Percentiles rank a stretch among this genome's conserved stretches.
Conservation (phyloP, 2,329 filamentous ascomycete species). For the Sphaerulina musiva region DNA sequence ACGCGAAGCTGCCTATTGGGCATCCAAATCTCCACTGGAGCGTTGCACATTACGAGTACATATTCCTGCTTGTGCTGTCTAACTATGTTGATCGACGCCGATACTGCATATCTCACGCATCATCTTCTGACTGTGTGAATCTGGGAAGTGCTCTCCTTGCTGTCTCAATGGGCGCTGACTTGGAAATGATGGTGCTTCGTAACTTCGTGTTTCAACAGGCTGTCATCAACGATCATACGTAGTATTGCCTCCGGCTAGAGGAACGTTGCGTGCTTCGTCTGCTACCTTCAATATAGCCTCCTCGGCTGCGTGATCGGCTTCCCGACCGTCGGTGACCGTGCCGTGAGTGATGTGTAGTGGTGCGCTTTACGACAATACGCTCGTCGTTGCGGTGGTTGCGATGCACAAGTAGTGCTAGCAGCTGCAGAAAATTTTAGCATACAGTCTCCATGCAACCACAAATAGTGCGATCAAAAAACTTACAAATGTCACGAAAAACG, state of each 20-base stretch:
- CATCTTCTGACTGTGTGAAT: not conserved
- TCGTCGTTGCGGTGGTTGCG: constrained; percentile 43
- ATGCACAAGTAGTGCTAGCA: constrained; percentile 58
- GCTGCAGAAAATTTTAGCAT: constrained; percentile 24
- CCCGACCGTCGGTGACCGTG: constrained; percentile 38
- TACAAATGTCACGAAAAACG: constrained; percentile 72
- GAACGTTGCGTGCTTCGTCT: constrained; percentile 24
- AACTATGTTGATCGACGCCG: not conserved
- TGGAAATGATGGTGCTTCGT: not conserved
- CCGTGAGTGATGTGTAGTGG: constrained; percentile 46
- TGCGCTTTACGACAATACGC: constrained; percentile 49
- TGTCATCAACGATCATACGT: constrained; percentile 18
- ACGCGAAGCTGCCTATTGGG: too few relatives aligned
- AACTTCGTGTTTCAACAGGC: not conserved
- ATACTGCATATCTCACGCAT: not conserved
- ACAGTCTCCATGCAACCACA: not conserved
- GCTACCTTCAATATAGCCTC: constrained; percentile 26
- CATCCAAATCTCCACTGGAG: too few relatives aligned
- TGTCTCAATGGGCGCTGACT: not conserved
- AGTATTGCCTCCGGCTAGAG: constrained; percentile 28
- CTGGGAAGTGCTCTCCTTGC: not conserved
- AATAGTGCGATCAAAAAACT: constrained; percentile 23
- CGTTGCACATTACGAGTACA: too few relatives aligned
- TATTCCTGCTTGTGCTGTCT: not conserved
- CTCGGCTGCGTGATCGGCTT: constrained; percentile 27